Base-by-base conservation (phyloP, 2,329 filamentous ascomycete genomes). In the Cytospora piceae region DNA sequence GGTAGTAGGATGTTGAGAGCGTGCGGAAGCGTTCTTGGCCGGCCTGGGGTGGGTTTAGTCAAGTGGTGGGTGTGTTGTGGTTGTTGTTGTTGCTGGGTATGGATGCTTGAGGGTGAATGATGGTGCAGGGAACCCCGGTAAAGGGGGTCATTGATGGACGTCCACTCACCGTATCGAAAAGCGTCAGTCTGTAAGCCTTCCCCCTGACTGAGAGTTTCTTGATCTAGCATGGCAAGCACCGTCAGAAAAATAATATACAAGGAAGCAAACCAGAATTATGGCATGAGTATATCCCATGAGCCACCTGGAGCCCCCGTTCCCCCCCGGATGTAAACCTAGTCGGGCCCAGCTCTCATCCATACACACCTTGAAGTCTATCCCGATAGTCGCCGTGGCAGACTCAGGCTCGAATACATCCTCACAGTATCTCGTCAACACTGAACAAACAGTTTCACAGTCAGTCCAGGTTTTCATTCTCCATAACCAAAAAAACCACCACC, bases 321-420 rank as follows among this genome's bases (percentile, higher is more conserved):
- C n/a, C n/a, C n/a, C n/a, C 55, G 14, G 49, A 17, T 12, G 34
- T 52, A 29, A 61, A 15, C 3, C 12, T n/a, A 20, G 34, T 22
- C 31, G 17, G 46, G 42, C 46, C 2, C 46, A 61, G 27, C n/a
- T 27, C 24, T 34, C 20, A 65, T 62, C n/a, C n/a, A n/a, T n/a
- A n/a, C n/a, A n/a, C n/a, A 85, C 83, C 75, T 84, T 83, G 74
- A 83, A 85, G 71, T 86, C 84, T 67, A 86, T 83, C 34, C 83
- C 84, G 68, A 86, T 85, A 3, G 84, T 86, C 7, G 84, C 83
- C 8, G 83, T 81, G 4, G 82, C 81, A 42, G 78, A 80, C 71
- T 85, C 83, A 6, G 82, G 79, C 66, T 86, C 84, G 70, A 85
- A 86, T 70, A 85, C 82, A 72, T 85, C 82, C 68, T 85, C 83